Evolutionary conservation across 2,329 filamentous ascomycete genomes (phyloP).

Genomic region (Microdochium nivale): DNA sequence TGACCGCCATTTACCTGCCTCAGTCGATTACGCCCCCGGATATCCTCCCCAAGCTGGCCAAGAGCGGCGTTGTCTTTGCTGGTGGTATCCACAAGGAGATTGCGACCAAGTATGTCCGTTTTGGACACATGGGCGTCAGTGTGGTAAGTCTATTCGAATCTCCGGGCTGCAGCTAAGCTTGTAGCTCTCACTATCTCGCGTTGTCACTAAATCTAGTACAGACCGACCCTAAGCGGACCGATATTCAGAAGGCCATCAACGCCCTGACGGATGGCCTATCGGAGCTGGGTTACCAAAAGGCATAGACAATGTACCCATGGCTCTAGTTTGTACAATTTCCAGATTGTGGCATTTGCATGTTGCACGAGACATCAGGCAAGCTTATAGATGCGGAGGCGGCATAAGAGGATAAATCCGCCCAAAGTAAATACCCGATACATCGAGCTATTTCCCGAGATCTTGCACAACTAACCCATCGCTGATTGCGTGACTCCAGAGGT

Average conservation of each 20-base stretch:
- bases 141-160: conserved; percentile 46
- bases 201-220: conserved; percentile 19
- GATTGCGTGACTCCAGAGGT: no score
- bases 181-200: neutral
- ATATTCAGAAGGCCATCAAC: conserved; percentile 77
- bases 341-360: no score
- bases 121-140: conserved; percentile 97
- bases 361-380: no score
- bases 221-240: conserved; percentile 67
- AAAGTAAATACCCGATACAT: no score
- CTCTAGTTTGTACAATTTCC: neutral
- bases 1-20: conserved; percentile 96
- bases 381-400: no score
- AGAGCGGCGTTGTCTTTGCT: conserved; percentile 87
- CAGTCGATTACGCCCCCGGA: conserved; percentile 74
- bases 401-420: no score
- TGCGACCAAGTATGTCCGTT: conserved; percentile 84
- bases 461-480: no score
- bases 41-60: conserved; percentile 73
- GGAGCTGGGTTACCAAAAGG: conserved; percentile 61
- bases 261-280: conserved; percentile 66
- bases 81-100: conserved; percentile 96
- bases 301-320: conserved; percentile 15
- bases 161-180: no score
- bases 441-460: no score